Percentiles rank a stretch among this genome's conserved stretches.
Conservation (phyloP, 2,329 filamentous ascomycete genomes). For the Fusarium haematococcum region DNA sequence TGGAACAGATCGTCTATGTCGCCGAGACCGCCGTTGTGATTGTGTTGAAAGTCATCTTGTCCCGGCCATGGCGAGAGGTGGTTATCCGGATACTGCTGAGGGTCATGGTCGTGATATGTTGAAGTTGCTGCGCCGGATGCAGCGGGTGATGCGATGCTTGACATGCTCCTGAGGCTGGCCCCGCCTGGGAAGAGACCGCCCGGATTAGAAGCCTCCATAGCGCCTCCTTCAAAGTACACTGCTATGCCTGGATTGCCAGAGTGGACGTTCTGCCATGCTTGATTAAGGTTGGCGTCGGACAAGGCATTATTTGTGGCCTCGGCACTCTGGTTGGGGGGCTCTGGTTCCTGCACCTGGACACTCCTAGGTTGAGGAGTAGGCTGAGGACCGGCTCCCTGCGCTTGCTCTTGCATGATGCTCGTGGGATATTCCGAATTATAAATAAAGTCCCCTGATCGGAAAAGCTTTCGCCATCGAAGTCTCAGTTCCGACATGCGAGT, state of each 20-base stretch:
- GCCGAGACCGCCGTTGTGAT: background rate
- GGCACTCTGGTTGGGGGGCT: background rate
- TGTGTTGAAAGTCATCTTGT: constrained; percentile 11
- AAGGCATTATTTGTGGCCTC: background rate
- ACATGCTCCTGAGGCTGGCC: constrained; percentile 20
- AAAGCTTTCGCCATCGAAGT: constrained; percentile 32
- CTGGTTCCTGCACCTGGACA: background rate
- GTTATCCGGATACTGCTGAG: background rate
- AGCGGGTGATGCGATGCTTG: constrained; percentile 29
- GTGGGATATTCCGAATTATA: constrained; percentile 6
- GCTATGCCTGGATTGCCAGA: constrained; percentile 17
- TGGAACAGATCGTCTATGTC: constrained; percentile 20
- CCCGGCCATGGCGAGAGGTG: constrained; percentile 23
- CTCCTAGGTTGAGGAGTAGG: background rate
- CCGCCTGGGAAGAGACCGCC: constrained; percentile 14
- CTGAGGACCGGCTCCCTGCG: background rate
- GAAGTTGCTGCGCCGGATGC: constrained; percentile 17
- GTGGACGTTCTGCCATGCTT: constrained; percentile 19
- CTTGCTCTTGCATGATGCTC: constrained; percentile 6
- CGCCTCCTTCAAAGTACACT: constrained; percentile 22
- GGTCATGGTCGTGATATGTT: background rate
- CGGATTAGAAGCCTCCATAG: background rate
- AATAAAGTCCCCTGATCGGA: constrained; percentile 17
- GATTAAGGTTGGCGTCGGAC: background rate
- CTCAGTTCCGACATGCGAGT: constrained; percentile 34